Conservation (phyloP, 176 grass and related monocot species). For the Carex cristatella region DNA sequence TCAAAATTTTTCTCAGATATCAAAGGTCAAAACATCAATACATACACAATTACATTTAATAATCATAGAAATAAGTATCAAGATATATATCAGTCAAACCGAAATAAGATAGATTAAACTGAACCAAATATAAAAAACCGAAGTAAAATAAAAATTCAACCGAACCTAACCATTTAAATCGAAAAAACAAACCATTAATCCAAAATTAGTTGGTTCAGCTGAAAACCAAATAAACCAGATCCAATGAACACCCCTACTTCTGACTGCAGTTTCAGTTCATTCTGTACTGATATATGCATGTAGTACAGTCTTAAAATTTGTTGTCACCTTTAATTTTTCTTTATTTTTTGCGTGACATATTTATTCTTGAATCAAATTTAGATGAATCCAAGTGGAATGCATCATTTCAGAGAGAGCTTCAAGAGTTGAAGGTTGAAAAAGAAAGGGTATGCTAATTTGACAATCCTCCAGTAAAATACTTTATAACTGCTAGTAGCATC, state of each 20-base stretch:
- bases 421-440: constrained; percentile 62
- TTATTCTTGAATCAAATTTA: constrained; percentile 26
- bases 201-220: too few species aligned
- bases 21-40: too few species aligned
- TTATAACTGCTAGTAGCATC: not conserved
- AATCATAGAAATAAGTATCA: too few species aligned
- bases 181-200: too few species aligned
- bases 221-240: too few species aligned
- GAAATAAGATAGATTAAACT: too few species aligned
- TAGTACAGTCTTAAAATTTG: not conserved
- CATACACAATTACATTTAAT: too few species aligned
- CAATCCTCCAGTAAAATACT: constrained; percentile 1
- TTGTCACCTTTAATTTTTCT: not conserved
- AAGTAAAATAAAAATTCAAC: too few species aligned
- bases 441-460: constrained; percentile 41
- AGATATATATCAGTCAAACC: too few species aligned
- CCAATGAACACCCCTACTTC: not conserved
- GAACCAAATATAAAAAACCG: too few species aligned
- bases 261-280: not conserved
- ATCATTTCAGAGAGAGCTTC: constrained; percentile 56
- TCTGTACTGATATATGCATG: constrained; percentile 13
- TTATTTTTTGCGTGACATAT: not conserved
- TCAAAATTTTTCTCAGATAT: too few species aligned
- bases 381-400: constrained; percentile 62
- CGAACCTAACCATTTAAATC: too few species aligned